These are phyloP conservation scores for Globisporangium uncinulatum DNA, from an alignment of 352 stramenopile species.

Conservation along the genomic window DNA sequence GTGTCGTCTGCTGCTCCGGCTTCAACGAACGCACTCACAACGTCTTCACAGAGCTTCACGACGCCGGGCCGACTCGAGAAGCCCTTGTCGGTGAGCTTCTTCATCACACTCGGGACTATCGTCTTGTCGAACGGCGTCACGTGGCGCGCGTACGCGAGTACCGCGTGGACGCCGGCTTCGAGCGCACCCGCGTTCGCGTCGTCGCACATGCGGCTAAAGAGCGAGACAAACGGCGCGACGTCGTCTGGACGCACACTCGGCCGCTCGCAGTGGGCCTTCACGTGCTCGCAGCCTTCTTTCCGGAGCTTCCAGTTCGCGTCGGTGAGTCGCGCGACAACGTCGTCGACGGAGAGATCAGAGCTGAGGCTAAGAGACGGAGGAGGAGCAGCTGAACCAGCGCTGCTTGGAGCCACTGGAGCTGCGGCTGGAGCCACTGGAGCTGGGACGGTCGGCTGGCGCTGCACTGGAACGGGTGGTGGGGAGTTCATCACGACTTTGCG, in stretches of 20 bases:
- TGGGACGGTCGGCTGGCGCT: conserved; percentile 7
- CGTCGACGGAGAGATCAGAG: conserved; percentile 33
- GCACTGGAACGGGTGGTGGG: conserved; percentile 21
- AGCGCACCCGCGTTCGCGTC: conserved; percentile 78
- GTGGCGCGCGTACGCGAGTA: conserved; percentile 63
- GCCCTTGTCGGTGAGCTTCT: conserved; percentile 75
- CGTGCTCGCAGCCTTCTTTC: conserved; percentile 75
- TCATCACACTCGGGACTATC: conserved; percentile 66
- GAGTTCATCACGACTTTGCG: conserved; percentile 13
- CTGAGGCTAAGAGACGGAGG: background rate
- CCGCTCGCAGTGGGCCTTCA: conserved; percentile 62
- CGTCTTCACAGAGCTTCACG: conserved; percentile 74
- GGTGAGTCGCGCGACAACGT: conserved; percentile 43
- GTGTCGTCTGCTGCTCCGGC: conserved; percentile 73
- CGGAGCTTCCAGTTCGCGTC: conserved; percentile 87
- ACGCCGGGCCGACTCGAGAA: conserved; percentile 73
- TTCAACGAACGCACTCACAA: conserved; percentile 71
- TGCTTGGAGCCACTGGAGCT: conserved; percentile 5
- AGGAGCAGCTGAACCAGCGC: background rate
- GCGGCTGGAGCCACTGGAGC: background rate
- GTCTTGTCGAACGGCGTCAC: conserved; percentile 65
- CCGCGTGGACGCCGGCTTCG: conserved; percentile 68
- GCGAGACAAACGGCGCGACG: conserved; percentile 41
- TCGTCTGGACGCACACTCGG: conserved; percentile 32
- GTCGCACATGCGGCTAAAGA: conserved; percentile 80